Conservation (phyloP, 805 yeast genomes). For the Myxozyma melibiosi region DNA sequence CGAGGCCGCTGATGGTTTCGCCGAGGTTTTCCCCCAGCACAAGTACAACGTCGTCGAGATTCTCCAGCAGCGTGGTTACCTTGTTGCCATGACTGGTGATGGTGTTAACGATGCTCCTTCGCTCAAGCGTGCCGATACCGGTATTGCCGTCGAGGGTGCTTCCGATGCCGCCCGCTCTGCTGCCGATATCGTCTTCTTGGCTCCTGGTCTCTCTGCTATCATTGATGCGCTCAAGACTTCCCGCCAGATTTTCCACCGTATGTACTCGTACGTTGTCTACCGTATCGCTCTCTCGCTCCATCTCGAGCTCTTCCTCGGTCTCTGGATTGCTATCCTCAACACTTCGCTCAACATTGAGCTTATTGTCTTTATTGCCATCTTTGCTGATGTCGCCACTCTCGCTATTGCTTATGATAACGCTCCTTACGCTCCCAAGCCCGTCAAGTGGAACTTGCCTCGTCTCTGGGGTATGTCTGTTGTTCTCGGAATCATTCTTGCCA, state of each 20-base stretch:
- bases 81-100: slow-evolving; percentile 72
- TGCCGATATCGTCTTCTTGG: slow-evolving; percentile 52
- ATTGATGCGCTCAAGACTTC: slow-evolving; percentile 79
- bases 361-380: slow-evolving; percentile 94
- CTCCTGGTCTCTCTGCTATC: slow-evolving; percentile 64
- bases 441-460: slow-evolving; percentile 95
- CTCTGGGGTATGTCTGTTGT: slow-evolving; percentile 80
- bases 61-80: slow-evolving; percentile 63
- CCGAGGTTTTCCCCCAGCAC: slow-evolving; percentile 70
- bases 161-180: slow-evolving; percentile 52
- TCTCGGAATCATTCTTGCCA: slow-evolving; percentile 67
- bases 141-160: slow-evolving; percentile 74
- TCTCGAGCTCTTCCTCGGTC: slow-evolving; percentile 91
- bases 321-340: slow-evolving; percentile 95
- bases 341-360: slow-evolving; percentile 83
- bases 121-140: slow-evolving; percentile 73
- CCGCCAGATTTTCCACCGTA: slow-evolving; percentile 97
- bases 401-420: slow-evolving; percentile 91
- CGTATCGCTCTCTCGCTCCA: slow-evolving; percentile 95
- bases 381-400: slow-evolving; percentile 80
- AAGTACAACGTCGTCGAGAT: slow-evolving; percentile 68
- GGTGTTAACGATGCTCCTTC: slow-evolving; percentile 73
- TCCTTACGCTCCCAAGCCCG: slow-evolving; percentile 90
- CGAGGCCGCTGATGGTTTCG: slow-evolving; percentile 93
- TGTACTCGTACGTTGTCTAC: slow-evolving; percentile 97